A percentile compares a stretch with the other conserved stretches of the same genome.
phyloP scores from a whole-genome alignment of 2,329 filamentous ascomycete species.

The Ramichloridium luteum region DNA sequence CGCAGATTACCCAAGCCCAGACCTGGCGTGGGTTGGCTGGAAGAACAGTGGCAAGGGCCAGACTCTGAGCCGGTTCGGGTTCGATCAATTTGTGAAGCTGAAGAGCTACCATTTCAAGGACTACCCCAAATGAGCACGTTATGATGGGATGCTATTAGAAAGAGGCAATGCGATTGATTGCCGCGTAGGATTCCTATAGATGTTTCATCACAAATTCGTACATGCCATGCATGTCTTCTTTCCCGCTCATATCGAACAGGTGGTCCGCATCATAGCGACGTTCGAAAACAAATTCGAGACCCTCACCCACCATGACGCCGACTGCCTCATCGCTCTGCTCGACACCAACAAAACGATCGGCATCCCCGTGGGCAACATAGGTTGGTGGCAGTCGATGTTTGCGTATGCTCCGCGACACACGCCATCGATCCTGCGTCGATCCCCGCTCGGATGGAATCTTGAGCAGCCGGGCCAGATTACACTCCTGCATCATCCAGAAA shows the following conservation, averaged over 20 bases:
- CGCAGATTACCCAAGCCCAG: conserved; percentile 81
- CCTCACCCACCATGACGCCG: conserved; percentile 18
- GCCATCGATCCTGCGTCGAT: conserved; percentile 14
- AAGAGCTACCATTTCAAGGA: conserved; percentile 95
- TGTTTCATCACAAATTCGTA: conserved; percentile 20
- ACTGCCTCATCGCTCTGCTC: conserved; percentile 23
- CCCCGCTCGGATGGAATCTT: conserved; percentile 10
- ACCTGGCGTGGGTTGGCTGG: conserved; percentile 58
- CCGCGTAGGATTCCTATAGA: too few relatives aligned
- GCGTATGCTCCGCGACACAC: conserved; percentile 17
- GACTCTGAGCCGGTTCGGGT: conserved; percentile 79
- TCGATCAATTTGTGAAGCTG: conserved; percentile 89
- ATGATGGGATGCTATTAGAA: too few relatives aligned
- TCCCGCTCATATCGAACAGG: conserved; percentile 16
- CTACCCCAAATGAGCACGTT: conserved; percentile 38
- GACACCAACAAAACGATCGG: conserved; percentile 18
- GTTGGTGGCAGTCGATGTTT: conserved; percentile 14
- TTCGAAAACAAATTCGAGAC: conserved; percentile 18
- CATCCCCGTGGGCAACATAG: conserved; percentile 21
- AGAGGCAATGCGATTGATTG: too few relatives aligned
- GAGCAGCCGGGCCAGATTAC: conserved; percentile 17
- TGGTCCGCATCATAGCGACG: conserved; percentile 17
- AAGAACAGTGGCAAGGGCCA: conserved; percentile 92
- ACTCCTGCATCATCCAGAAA: conserved; percentile 18
- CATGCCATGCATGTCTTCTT: conserved; percentile 17